A percentile compares a stretch with the other conserved stretches of the same genome.
phyloP scores from a whole-genome alignment of 441 rosid species.

The Brassica balearica region DNA sequence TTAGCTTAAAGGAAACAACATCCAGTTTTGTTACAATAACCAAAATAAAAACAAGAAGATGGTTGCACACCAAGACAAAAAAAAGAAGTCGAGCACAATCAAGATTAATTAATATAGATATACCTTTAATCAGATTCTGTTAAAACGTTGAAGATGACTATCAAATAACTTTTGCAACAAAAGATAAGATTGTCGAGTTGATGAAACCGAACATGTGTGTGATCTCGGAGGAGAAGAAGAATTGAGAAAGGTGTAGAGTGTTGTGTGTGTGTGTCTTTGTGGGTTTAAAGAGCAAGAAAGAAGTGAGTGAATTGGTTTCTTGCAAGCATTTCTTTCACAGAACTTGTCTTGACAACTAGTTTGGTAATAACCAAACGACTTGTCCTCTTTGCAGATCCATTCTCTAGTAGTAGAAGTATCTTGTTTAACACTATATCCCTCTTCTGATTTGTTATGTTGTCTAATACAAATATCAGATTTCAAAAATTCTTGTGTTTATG shows the following conservation, averaged over 20 bases:
- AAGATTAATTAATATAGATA: not conserved
- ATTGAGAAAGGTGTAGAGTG: slow-evolving; percentile 51
- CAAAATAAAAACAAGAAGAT: slow-evolving; percentile 2
- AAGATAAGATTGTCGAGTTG: not conserved
- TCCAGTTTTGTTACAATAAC: slow-evolving; percentile 29
- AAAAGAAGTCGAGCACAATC: no score
- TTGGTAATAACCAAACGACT: slow-evolving; percentile 57
- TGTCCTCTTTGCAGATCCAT: slow-evolving; percentile 88
- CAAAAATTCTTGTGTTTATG: slow-evolving; percentile 25
- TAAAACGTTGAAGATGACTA: not conserved
- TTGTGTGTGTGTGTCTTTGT: slow-evolving; percentile 81
- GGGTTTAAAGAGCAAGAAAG: slow-evolving; percentile 74
- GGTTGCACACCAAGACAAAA: not conserved
- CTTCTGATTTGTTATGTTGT: slow-evolving; percentile 9
- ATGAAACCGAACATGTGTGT: slow-evolving; percentile 30
- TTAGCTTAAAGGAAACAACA: slow-evolving; percentile 17
- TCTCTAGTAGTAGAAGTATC: slow-evolving; percentile 40
- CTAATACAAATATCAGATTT: slow-evolving; percentile 1
- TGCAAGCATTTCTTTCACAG: slow-evolving; percentile 90
- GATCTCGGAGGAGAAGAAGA: slow-evolving; percentile 1
- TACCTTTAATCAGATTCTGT: not conserved
- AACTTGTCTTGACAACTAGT: slow-evolving; percentile 76
- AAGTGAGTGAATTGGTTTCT: slow-evolving; percentile 75
- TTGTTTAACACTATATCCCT: not conserved
- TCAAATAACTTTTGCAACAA: not conserved